Base-by-base conservation (phyloP, 78 protist species). In the Guillardia theta region DNA sequence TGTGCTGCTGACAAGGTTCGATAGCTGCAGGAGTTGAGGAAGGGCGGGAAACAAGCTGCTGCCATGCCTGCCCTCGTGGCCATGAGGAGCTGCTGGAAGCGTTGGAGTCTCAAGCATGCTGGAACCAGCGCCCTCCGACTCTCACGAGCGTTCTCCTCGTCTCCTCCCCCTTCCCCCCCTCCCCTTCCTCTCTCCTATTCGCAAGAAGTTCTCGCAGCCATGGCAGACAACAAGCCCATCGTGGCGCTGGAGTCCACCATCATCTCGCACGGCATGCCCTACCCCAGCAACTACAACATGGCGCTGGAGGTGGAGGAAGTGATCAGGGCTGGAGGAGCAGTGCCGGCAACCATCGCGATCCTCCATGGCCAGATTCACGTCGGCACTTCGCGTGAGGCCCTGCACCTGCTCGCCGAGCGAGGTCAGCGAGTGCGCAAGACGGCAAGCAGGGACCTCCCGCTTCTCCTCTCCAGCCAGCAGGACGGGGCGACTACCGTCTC, bases 211-310 rank as follows among this genome's bases (percentile, higher is more conserved):
- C n/a, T n/a, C n/a, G n/a, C n/a, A n/a, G n/a, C n/a, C n/a, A n/a
- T n/a, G n/a, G n/a, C n/a, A n/a, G n/a, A n/a, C n/a, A n/a, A n/a
- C n/a, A n/a, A n/a, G n/a, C n/a, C n/a, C n/a, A n/a, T n/a, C n/a
- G 99, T 99, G 0, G 99, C 99, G 4, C 95, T 99, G 30, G 99
- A 99, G 93, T 92, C 97, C 8, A 98, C 99, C 0, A 98, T 99
- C 88, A 97, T 99, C 27, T 50, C 98, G 27, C 99, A 98, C 64
- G 93, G 95, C 33, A 94, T 98, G 98, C 99, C 99, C 0, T 98
- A 48, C 80, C 99, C 99, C 98, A 6, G 43, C 47, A 92, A 53
- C 30, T 12, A 64, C 46, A 43, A 64, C 48, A 93, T 92, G 0
- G 93, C 96, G 45, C 45, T 39, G 0, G 88, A 1, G 6, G 98